Base-by-base conservation (phyloP, 1,284 basidiomycete species). In the Gymnopus androsaceus region DNA sequence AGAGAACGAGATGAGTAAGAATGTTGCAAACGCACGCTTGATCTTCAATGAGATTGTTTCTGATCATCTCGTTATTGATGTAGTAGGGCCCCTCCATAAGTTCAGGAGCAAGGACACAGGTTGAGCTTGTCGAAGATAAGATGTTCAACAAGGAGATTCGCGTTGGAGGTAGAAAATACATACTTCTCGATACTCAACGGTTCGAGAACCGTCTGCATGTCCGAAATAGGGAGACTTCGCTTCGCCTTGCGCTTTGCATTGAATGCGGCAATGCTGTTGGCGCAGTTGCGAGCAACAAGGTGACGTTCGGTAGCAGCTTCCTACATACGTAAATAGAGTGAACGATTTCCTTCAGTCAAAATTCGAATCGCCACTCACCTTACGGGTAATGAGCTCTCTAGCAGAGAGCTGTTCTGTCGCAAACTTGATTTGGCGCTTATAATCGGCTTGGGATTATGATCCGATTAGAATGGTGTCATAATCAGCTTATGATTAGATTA, bases 11-110 rank as follows among this genome's bases (percentile, higher is more conserved):
- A 33, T 41, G 12, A 7, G 27, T 19, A 30, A 51, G 14, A 25
- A 36, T 34, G 17, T 19, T 14, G 25, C 55, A 64, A 44, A 69
- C 69, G 45, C 51, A 66, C 83, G 75, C 59, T 72, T 83, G 51
- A 78, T 75, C 62, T 78, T 40, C 38, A 40, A 14, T 40, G 7
- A 40, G 38, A 5, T 40, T 40, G 2, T 19, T 40, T 40, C 38
- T 19, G 3, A 40, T 40, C 38, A 40, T 40, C 38, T 40, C 38
- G 9, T 40, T 40, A 21, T 40, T 40, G 19, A 40, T 40, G 38
- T 40, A 79, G 67, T 79, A 80, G 8, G 54, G 54, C 4, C 54
- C 54, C 17, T 56, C 54, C 25, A 27, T 34, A 5, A 55, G 57
- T 51, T 63, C 62, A 14, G 62, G 62, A 4, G 60, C 21, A 7